Evolutionary conservation across 2,329 filamentous ascomycete species (phyloP).

Genomic region (Hymenotorrendiella dingleyae): DNA sequence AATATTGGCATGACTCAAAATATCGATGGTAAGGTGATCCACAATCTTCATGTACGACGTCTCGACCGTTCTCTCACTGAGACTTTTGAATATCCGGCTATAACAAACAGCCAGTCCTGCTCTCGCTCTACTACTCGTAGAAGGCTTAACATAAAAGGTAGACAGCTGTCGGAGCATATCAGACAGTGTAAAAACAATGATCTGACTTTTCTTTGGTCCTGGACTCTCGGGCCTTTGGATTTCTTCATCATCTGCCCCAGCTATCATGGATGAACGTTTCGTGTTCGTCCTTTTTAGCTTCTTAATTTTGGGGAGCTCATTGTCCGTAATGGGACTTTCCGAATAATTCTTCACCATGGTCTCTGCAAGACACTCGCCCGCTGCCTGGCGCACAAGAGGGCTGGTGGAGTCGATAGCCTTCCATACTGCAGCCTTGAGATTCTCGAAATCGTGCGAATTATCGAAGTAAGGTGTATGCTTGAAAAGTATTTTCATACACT

Average conservation of each 20-base stretch:
- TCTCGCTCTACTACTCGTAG: conserved; percentile 73
- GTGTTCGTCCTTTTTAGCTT: conserved; percentile 69
- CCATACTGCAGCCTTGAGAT: conserved; percentile 73
- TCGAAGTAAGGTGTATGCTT: conserved; percentile 75
- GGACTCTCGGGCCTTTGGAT: conserved; percentile 65
- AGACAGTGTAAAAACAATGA: conserved; percentile 66
- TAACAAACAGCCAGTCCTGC: conserved; percentile 86
- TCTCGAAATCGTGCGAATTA: conserved; percentile 86
- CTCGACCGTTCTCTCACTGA: conserved; percentile 81
- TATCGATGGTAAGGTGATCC: conserved; percentile 71
- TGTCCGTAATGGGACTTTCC: conserved; percentile 46
- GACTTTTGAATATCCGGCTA: conserved; percentile 67
- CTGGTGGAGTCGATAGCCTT: conserved; percentile 79
- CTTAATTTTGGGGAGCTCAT: conserved; percentile 52
- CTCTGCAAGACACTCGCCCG: conserved; percentile 77
- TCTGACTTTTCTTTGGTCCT: conserved; percentile 65
- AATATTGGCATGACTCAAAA: conserved; percentile 71
- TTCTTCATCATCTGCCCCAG: conserved; percentile 73
- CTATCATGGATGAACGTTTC: conserved; percentile 44
- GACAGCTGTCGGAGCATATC: conserved; percentile 79
- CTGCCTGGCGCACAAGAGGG: conserved; percentile 72
- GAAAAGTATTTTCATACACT: conserved; percentile 69
- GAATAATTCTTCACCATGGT: conserved; percentile 78
- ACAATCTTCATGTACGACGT: conserved; percentile 75
- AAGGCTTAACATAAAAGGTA: conserved; percentile 69